Evolutionary conservation across 2,329 filamentous ascomycete genomes (phyloP).

Genomic region (Bipolaris sorokiniana): DNA sequence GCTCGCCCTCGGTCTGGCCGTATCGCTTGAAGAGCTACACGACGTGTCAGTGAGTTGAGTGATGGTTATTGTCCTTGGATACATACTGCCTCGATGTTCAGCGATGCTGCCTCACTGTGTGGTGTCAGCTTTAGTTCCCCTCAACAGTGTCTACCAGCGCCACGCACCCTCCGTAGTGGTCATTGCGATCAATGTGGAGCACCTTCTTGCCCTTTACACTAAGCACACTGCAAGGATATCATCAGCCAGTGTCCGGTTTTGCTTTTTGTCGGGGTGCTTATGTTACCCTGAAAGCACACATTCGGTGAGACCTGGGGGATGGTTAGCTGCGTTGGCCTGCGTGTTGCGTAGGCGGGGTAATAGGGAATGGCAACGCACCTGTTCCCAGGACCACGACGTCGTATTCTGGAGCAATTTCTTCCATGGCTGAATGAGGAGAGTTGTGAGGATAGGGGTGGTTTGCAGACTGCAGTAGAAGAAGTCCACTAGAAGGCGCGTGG

Average conservation of each 20-base stretch:
- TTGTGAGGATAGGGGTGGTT: constrained; percentile 21
- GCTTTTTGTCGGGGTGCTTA: constrained; percentile 10
- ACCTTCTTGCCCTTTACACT: constrained; percentile 99
- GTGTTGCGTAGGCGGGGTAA: constrained; percentile 47
- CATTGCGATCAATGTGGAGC: constrained; percentile 97
- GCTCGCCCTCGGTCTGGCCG: constrained; percentile 83
- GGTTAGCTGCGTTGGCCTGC: constrained; percentile 32
- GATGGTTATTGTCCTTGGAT: constrained; percentile 21
- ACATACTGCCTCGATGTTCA: constrained; percentile 89
- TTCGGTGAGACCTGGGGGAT: constrained; percentile 82
- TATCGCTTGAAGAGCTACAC: constrained; percentile 93
- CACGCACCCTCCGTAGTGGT: constrained; percentile 94
- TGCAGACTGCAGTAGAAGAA: constrained; percentile 31
- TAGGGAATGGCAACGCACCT: constrained; percentile 65
- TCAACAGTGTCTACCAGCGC: constrained; percentile 13
- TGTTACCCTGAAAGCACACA: constrained; percentile 95
- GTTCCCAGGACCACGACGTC: constrained; percentile 99
- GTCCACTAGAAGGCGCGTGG: constrained; percentile 29
- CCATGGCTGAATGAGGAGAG: constrained; percentile 67
- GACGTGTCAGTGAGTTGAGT: constrained; percentile 49
- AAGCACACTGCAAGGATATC: constrained; percentile 69
- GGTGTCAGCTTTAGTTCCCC: constrained; percentile 29
- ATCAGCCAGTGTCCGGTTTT: constrained; percentile 20
- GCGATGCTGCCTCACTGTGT: constrained; percentile 84
- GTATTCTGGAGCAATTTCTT: constrained; percentile 98